Evolutionary conservation across 1,284 basidiomycete species (phyloP).

Genomic region (Heterobasidion occidentale): DNA sequence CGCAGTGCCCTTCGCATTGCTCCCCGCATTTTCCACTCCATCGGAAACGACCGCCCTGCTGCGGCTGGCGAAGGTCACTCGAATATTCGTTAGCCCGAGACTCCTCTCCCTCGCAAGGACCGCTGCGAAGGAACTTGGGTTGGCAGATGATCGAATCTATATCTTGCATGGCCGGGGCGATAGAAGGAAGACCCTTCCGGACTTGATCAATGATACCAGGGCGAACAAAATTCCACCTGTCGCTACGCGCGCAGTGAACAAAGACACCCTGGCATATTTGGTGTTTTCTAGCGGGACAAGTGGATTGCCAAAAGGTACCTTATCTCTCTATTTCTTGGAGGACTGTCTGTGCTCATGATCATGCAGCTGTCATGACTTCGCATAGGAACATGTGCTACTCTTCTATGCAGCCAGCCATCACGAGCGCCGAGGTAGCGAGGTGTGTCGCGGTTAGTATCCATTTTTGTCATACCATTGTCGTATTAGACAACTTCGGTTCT

Average conservation of each 20-base stretch:
- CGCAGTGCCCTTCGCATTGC: conserved; percentile 52
- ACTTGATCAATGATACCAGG: conserved; percentile 35
- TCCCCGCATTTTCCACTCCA: conserved; percentile 57
- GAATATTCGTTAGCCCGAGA: conserved; percentile 47
- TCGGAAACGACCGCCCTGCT: conserved; percentile 57
- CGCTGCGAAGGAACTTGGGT: conserved; percentile 42
- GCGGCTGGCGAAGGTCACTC: conserved; percentile 43
- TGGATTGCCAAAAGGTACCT: conserved; percentile 65
- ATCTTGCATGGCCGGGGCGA: conserved; percentile 37
- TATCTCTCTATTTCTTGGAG: background rate
- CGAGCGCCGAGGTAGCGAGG: conserved; percentile 19
- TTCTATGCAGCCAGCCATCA: conserved; percentile 32
- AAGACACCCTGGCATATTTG: conserved; percentile 60
- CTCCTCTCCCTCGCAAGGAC: conserved; percentile 40
- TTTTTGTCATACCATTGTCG: background rate
- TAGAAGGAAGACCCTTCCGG: conserved; percentile 34
- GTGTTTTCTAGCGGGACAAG: conserved; percentile 74
- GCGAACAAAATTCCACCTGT: conserved; percentile 30
- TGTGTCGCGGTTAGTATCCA: conserved; percentile 24
- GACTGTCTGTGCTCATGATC: background rate
- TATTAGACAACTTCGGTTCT: conserved; percentile 26
- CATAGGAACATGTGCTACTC: conserved; percentile 58
- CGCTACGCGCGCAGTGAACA: conserved; percentile 36
- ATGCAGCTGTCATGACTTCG: conserved; percentile 64
- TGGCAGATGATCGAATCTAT: conserved; percentile 45